Base-by-base conservation (phyloP, 106 monocot species). In the Chionographis japonica region DNA sequence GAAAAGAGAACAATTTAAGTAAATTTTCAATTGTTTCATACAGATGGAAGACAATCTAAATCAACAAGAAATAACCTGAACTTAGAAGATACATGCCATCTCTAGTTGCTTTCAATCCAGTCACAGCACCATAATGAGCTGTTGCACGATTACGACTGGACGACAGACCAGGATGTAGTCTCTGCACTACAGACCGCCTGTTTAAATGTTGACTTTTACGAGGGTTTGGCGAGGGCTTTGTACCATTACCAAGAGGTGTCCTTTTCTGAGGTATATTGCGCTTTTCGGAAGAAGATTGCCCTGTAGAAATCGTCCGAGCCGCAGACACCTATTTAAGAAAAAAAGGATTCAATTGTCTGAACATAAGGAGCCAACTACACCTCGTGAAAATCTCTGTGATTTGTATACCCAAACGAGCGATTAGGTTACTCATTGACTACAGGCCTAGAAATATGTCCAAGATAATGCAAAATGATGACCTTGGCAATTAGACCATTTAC, bases 51-150 rank as follows among this genome's bases (percentile, higher is more conserved):
- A 15, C 15, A 43, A 63, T 42, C 63, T 43, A 15, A 12, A 40
- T 13, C 5, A 2, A 52, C 40, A 43, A 27, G 14, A 61, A 50
- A 50, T 69, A 62, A 92, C 92, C 97, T 81, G 92, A 80, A 72
- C 97, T 98, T 58, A 98, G 69, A 70, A 98, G 92, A 81, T 98
- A 89, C 85, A 93, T 84, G 16, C 97, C 92, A 83, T 98, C 97
- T 79, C 63, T 65, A 60, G 92, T 98, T 62, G 97, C 76, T 83
- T 65, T 84, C 36, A 98, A 69, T 81, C 86, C 89, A 70, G 92
- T 98, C 57, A 98, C 89, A 68, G 84, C 86, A 66, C 97, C 97
- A 74, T 90, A 98, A 87, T 98, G 97, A 46, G 97, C 86, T 18
- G 89, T 92, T 41, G 92, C 86, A 38, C 78, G 84, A 79, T 87